Conservation (phyloP, 768 basidiomycete genomes). For the Bullera alba region DNA sequence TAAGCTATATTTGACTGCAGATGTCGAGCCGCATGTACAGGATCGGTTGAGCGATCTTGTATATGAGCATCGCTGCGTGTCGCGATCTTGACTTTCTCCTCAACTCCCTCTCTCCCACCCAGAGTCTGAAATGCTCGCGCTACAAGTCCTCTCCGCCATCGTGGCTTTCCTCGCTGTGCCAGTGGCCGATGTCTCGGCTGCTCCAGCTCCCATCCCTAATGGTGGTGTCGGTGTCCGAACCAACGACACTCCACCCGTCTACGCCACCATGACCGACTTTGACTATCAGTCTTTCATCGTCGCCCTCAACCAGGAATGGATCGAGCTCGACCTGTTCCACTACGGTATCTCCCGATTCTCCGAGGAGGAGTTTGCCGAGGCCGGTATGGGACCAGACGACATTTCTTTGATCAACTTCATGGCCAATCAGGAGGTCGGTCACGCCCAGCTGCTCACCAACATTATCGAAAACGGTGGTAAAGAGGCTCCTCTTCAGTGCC, state of each 20-base stretch:
- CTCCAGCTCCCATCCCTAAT: conserved; percentile 32
- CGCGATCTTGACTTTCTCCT: no score
- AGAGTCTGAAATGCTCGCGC: neutral
- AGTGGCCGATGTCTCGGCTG: conserved; percentile 22
- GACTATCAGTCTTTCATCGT: conserved; percentile 56
- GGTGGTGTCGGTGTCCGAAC: conserved; percentile 40
- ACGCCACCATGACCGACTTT: conserved; percentile 37
- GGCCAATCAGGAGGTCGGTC: conserved; percentile 57
- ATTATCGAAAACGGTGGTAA: conserved; percentile 49
- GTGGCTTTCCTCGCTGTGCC: conserved; percentile 12
- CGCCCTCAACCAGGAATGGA: conserved; percentile 59
- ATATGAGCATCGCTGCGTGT: no score
- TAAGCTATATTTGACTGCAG: no score
- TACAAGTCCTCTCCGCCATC: conserved; percentile 6
- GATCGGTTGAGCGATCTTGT: no score
- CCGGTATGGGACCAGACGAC: conserved; percentile 55
- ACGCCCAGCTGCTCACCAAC: conserved; percentile 55
- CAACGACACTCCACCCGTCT: conserved; percentile 43
- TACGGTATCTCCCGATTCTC: conserved; percentile 56
- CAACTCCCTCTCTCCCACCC: no score
- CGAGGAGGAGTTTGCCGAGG: conserved; percentile 54
- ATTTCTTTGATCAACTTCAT: conserved; percentile 57
- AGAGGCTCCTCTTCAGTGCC: conserved; percentile 49
- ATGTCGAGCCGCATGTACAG: no score
- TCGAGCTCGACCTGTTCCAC: conserved; percentile 59